phyloP scores from a whole-genome alignment of 179 eudicot genomes.

The Spinacia oleracea region DNA sequence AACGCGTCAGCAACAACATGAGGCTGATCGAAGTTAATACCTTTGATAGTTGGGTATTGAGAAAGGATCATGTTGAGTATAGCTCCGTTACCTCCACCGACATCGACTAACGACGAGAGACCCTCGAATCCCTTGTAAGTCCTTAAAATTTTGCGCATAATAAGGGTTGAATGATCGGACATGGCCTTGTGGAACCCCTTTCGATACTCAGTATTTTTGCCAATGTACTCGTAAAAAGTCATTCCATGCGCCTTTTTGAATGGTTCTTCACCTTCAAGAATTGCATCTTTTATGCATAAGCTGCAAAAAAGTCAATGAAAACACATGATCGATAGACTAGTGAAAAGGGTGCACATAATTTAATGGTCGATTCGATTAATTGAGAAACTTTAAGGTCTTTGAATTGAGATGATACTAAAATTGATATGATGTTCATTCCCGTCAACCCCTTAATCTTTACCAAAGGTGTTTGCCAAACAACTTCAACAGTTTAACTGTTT shows the following conservation, averaged over 20 bases:
- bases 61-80: conserved; percentile 35
- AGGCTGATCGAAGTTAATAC: conserved; percentile 42
- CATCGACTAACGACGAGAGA: conserved; percentile 33
- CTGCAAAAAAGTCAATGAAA: conserved; percentile 19
- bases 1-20: conserved; percentile 38
- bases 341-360: too few relatives aligned
- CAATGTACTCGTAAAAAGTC: conserved; percentile 30
- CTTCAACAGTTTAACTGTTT: too few relatives aligned
- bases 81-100: conserved; percentile 46
- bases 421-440: too few relatives aligned
- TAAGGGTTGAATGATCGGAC: conserved; percentile 19
- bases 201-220: conserved; percentile 22
- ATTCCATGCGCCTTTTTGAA: conserved; percentile 37
- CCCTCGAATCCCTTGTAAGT: conserved; percentile 39
- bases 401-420: too few relatives aligned
- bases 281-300: conserved; percentile 31
- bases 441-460: too few relatives aligned
- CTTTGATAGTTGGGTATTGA: conserved; percentile 33
- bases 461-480: too few relatives aligned
- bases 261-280: conserved; percentile 37
- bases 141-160: conserved; percentile 30
- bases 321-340: too few relatives aligned
- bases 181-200: conserved; percentile 31
- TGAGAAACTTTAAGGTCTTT: too few relatives aligned
- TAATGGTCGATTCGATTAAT: too few relatives aligned